phyloP scores from a whole-genome alignment of 2,329 filamentous ascomycete species.

The Juglanconis juglandina region DNA sequence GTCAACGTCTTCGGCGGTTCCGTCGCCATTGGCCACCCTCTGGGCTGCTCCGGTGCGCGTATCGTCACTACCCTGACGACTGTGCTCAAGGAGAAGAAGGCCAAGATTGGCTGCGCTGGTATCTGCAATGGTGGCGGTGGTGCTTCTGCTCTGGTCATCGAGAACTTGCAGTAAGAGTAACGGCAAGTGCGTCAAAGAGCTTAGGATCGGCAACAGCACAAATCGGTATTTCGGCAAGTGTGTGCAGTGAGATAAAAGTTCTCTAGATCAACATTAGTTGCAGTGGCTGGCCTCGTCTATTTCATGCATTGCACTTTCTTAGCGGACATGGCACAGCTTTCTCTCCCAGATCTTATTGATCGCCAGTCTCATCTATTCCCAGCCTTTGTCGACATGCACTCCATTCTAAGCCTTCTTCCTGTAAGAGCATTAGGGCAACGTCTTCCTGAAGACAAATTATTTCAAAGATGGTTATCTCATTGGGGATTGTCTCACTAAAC shows the following conservation, averaged over 20 bases:
- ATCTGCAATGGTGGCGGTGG: constrained; percentile 99
- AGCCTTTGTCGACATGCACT: no score
- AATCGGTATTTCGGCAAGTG: background rate
- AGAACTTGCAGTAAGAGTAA: constrained; percentile 57
- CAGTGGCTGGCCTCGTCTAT: background rate
- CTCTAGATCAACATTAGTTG: background rate
- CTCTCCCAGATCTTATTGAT: background rate
- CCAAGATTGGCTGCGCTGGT: constrained; percentile 87
- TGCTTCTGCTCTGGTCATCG: constrained; percentile 88
- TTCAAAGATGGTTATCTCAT: no score
- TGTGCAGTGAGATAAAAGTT: background rate
- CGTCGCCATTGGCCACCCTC: constrained; percentile 91
- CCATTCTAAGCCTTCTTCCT: no score
- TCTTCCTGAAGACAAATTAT: no score
- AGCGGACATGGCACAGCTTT: background rate
- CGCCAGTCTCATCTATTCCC: no score
- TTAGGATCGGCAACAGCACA: background rate
- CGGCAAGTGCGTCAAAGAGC: no score
- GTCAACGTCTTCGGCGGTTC: constrained; percentile 95
- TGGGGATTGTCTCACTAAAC: no score
- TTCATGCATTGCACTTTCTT: background rate
- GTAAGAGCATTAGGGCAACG: no score
- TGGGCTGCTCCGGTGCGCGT: constrained; percentile 89
- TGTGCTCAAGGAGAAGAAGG: constrained; percentile 85
- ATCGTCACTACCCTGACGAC: constrained; percentile 88